Conservation (phyloP, 176 grass and related monocot species). For the Coix lacrymajobi region DNA sequence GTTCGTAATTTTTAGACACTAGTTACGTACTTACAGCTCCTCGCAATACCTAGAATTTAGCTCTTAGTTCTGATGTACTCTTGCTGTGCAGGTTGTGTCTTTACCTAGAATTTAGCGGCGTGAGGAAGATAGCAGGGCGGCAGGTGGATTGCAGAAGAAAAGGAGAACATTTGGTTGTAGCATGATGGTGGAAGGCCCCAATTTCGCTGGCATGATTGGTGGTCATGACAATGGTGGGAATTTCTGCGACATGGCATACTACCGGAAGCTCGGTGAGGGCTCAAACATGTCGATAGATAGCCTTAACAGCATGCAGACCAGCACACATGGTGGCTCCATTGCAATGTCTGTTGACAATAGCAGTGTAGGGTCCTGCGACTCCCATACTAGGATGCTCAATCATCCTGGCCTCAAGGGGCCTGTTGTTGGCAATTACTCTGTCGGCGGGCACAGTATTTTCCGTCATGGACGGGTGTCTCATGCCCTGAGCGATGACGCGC, state of each 20-base stretch:
- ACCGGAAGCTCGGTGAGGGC: conserved; percentile 65
- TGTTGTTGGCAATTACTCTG: conserved; percentile 40
- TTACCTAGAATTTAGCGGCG: background rate
- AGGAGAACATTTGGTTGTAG: background rate
- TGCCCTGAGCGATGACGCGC: conserved; percentile 59
- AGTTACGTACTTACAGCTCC: background rate
- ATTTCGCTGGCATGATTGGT: conserved; percentile 50
- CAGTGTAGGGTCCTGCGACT: conserved; percentile 55
- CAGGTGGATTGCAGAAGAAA: background rate
- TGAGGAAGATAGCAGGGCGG: background rate
- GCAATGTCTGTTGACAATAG: conserved; percentile 64
- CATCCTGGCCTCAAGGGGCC: conserved; percentile 53
- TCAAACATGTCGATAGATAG: conserved; percentile 75
- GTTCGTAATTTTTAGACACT: background rate
- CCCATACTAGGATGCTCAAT: conserved; percentile 53
- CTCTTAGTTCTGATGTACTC: background rate
- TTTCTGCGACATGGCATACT: conserved; percentile 71
- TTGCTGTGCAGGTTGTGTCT: background rate
- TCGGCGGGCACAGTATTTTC: conserved; percentile 53
- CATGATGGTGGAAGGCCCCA: conserved; percentile 51
- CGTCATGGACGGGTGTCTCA: conserved; percentile 58
- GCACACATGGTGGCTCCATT: conserved; percentile 45
- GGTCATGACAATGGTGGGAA: conserved; percentile 26
- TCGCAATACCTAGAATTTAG: background rate
- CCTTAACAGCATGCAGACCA: conserved; percentile 62